Base-by-base conservation (phyloP, 2,329 filamentous ascomycete species). In the Monilinia aucupariae region DNA sequence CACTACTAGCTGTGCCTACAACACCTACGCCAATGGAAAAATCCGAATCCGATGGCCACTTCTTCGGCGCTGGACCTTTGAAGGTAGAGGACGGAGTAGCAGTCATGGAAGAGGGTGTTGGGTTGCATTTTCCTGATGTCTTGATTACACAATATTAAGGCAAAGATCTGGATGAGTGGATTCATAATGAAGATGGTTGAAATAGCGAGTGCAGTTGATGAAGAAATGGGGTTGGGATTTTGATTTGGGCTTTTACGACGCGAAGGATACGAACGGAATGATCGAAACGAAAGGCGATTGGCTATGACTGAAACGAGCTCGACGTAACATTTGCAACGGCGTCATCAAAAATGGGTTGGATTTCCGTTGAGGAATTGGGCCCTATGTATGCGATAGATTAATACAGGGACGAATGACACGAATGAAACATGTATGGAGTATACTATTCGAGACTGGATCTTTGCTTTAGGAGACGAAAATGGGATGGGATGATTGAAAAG, bases 81-180 rank as follows among this genome's bases (percentile, higher is more conserved):
- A 77, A 80, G 37, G 79, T 84, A 1, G 75, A 77, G 4, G 77
- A 79, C 20, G 83, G 83, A 2, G 75, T 86, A 5, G 82, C 82
- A 1, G 71, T 86, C 32, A 79, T 80, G 3, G 83, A 86, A 69
- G 83, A 85, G 70, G 81, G 79, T 50, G 78, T 83, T 20, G 78
- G 79, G 65, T 73, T 77, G 39, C 78, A 79, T 22, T 70, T 77
- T 37, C 74, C 79, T 3, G 80, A 82, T 68, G 66, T 81, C 25
- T 48, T 61, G 7, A 70, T 80, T 47, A 78, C 75, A 9, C 68
- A 71, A 48, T 65, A 64, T 43, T 71, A 30, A 43, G 27, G 10
- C 12, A 32, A 17, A 22, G 27, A 17, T 22, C 2, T n/a, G 25
- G 9, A 25, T 1, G n/a, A 32, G 17, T 61, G 25, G 5, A 9